Evolutionary conservation across 257 asterid species (phyloP), one percentile per base, ranked within the genome.

Genomic region (Solanum pimpinellifolium): DNA sequence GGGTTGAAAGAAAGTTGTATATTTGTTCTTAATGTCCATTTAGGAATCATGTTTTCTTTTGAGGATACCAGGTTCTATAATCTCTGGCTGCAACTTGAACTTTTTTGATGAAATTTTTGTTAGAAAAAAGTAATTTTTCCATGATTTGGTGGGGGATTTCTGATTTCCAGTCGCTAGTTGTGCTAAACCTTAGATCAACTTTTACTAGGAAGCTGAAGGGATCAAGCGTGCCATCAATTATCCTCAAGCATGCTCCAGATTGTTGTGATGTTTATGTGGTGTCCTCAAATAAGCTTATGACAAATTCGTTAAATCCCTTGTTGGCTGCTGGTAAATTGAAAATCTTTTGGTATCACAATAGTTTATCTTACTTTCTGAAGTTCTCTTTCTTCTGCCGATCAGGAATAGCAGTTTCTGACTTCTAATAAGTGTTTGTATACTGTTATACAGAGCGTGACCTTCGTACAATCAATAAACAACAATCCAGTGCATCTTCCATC

Each of bases 211-310:
- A 90, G 84, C 86, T 89, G 39, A 89, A 90, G 90, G 93, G 93
- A 84, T 88, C 90, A 39, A 92, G 87, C 39, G 98, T 95, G 85
- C 96, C 99, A 9, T 92, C 98, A 85, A 80, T 91, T 87, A 92
- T 95, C 89, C 94, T 93, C 85, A 93, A 89, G 88, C 89, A 92
- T 89, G 96, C 97, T 83, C 98, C 96, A 86, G 91, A 87, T 7
- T 86, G 92, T 42, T 95, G 98, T 70, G 87, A 89, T 85, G 66
- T 95, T 76, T 91, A 90, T 91, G 96, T 94, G 86, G 91, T 96
- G 85, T 92, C 94, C 70, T 88, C 87, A 87, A 86, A 90, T 85
- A 93, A 91, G 90, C 86, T 91, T 90, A 88, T 89, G 80, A 87
- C 93, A 75, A 95, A 93, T 88, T 92, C 94, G 29, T 74, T 84